Base-by-base conservation (phyloP, 768 basidiomycete genomes). In the Phlegmacium glaucopus region DNA sequence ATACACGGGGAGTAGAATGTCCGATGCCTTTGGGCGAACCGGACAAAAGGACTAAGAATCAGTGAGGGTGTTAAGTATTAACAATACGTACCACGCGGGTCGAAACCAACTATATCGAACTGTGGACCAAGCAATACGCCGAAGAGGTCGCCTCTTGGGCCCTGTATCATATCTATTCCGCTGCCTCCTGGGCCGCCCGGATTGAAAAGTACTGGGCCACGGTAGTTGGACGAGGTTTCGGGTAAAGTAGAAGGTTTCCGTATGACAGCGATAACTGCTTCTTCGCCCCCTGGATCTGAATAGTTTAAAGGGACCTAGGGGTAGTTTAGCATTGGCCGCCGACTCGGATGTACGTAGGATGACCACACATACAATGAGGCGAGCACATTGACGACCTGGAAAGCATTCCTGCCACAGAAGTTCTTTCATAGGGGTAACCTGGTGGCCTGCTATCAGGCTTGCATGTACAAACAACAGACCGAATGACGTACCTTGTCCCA, bases 181-280 rank as follows among this genome's bases (percentile, higher is more conserved):
- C 72, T 71, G 2, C 68, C 71, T 7, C 76, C 76, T 1, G 75
- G 76, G 1, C 77, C 75, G n/a, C 76, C 73, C 1, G 74, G 75
- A 44, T 76, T 77, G 52, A 74, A 62, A 3, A 77, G 55, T 10
- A 77, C 60, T 1, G 74, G 75, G 0, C 76, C 76, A 18, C 67
- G 68, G 49, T 76, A 77, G 6, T 61, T 52, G 3, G 57, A 48
- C 0, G 65, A 63, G 12, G 38, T 48, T 1, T 43, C 35, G 1
- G 61, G 52, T 1, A 72, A 46, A 2, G 62, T 46, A 9, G 75
- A 66, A 2, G 71, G 71, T 27, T 68, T 61, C n/a, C 73, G 67
- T 13, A 69, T 65, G 8, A 78, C 47, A 1, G 75, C 77, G 22
- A 78, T 72, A 17, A 60, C 57, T 1, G 71, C 74, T 43, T 64